Conservation (phyloP, 2,329 filamentous ascomycete genomes). For the Exutisphaerella laricina region DNA sequence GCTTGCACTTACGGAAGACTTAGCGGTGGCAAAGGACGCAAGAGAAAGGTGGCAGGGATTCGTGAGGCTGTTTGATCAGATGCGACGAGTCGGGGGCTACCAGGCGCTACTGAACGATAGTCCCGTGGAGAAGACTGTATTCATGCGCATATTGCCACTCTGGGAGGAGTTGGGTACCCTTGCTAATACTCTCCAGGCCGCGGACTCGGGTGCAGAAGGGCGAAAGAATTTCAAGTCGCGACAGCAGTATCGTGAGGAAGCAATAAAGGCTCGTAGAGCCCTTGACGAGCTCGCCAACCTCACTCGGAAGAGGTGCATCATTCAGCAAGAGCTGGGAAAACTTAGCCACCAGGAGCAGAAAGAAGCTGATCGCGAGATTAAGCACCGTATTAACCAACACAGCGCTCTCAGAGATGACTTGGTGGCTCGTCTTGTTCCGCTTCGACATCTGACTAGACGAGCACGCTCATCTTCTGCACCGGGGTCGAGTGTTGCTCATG, state of each 20-base stretch:
- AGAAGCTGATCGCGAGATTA: not conserved
- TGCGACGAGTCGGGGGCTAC: constrained; percentile 2
- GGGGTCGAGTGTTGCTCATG: too few species aligned
- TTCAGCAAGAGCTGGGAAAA: not conserved
- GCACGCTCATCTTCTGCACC: too few species aligned
- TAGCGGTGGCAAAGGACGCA: not conserved
- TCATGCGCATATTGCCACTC: not conserved
- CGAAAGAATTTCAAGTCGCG: not conserved
- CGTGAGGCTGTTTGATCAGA: not conserved
- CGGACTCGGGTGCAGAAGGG: too few species aligned
- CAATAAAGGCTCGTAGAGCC: too few species aligned
- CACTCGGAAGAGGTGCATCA: not conserved
- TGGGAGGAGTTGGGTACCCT: not conserved
- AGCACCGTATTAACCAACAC: not conserved
- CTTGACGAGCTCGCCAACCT: not conserved
- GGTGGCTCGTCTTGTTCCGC: too few species aligned
- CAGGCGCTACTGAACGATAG: constrained; percentile 8
- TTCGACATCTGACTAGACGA: too few species aligned
- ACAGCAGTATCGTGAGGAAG: not conserved
- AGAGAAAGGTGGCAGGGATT: not conserved
- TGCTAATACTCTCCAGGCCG: too few species aligned
- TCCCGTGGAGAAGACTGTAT: constrained; percentile 8
- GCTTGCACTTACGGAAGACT: not conserved
- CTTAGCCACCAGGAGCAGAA: not conserved
- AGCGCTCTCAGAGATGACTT: too few species aligned